Evolutionary conservation across 768 basidiomycete genomes (phyloP), one percentile per base, ranked within the genome.

Genomic region (Podaxis sp.): DNA sequence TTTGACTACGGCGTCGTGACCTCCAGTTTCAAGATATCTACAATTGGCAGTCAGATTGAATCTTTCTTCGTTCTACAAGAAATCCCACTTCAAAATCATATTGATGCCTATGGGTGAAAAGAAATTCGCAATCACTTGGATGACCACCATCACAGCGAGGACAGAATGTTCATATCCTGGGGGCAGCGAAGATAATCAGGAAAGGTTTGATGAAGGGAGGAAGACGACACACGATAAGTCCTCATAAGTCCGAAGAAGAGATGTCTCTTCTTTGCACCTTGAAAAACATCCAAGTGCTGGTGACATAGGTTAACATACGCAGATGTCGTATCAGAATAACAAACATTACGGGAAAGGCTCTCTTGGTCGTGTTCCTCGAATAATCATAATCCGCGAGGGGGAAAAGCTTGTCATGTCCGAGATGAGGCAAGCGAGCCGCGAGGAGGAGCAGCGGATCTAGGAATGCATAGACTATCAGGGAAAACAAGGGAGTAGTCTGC

Each of bases 311-410:
- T 11, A 55, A 28, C 44, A 24, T 57, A 26, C 0, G 39, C 8
- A 8, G 4, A 19, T 11, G 13, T 4, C 4, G 19, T 5, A 22
- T 15, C 3, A 38, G 39, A 9, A 19, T 11, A 36, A 30, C 17
- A 19, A 11, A 24, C 7, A n/a, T 61, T 63, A 70, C 73, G 51
- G 68, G 64, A 61, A 73, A 77, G 49, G 64, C 66, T 19, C 52
- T 69, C n/a, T 57, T 68, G 33, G 67, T 74, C 12, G 75, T 56
- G 57, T 71, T 59, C n/a, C 69, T 55, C 2, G 74, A 72, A 61
- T 71, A 58, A 64, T 90, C 89, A 60, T 84, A 84, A 63, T 90
- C 88, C 2, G 86, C 84, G 75, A 90, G 79, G 2, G 84, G 84
- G 9, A 87, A 86, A 24, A 89, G 72, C 55, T 84, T 70, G 55